Evolutionary conservation across 495 filamentous ascomycete species (phyloP), one percentile per base, ranked within the genome.

Genomic region (Penicillium argentinense): DNA sequence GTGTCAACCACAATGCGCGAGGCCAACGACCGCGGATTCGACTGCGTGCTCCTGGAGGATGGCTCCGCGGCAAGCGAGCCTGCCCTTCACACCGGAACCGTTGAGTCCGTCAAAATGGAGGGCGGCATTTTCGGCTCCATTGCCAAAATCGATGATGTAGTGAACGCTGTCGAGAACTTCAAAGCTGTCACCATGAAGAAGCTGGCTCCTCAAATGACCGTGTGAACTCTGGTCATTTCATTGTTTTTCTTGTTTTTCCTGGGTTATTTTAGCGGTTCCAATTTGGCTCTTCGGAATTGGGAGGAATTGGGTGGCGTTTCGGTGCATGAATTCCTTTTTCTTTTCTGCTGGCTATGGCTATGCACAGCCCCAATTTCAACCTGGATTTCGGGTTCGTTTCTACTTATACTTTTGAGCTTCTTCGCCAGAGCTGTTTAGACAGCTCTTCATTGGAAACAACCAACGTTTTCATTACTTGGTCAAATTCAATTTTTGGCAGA

Each of bases 1-100:
- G 83, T 89, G 4, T 80, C 77, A 14, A 84, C 79, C 1, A 88
- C 84, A 1, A 72, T 88, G 46, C 73, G 84, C 36, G 86, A 89
- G 53, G 84, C 83, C 39, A 85, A 84, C 58, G 86, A 88, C 61
- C 80, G 85, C 9, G 86, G 85, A 0, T 89, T 83, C 54, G 84
- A 89, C 49, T 88, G 85, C 39, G 54, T 82, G n/a, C 36, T 83
- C 6, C 43, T 83, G 18, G 67, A 74, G 4, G 79, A 83, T 57
- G 79, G 65, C 11, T 75, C 72, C 45, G 77, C 74, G 18, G 78
- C 80, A 17, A 64, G 57, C 13, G 74, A 79, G 40, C 63, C 66
- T 19, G 57, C 60, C n/a, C 57, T 83, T 9, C 78, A 80, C 37
- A 32, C 63, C 7, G 69, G 71, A 47, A 73, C 78, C 1, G 53